These are phyloP conservation scores for Corymbia calophylla DNA, from an alignment of 441 rosid species.

Conservation along the genomic window DNA sequence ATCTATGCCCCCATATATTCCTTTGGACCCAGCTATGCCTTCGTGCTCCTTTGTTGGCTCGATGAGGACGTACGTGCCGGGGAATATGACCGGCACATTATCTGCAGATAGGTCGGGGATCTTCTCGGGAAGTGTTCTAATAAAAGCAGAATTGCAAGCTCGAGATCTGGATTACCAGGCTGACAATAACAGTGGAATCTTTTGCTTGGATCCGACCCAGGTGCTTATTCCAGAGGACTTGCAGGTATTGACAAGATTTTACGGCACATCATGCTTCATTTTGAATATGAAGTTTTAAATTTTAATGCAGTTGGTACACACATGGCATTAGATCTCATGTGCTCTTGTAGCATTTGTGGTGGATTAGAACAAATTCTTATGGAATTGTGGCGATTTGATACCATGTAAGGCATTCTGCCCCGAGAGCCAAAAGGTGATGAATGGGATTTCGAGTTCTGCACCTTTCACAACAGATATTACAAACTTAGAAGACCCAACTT, in stretches of 20 bases:
- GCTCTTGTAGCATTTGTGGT: not conserved
- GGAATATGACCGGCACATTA: conserved; percentile 30
- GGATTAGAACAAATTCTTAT: not conserved
- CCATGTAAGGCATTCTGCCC: conserved; percentile 33
- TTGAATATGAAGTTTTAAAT: not conserved
- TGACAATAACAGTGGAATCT: conserved; percentile 51
- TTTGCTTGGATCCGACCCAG: conserved; percentile 33
- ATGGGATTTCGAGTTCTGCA: conserved; percentile 29
- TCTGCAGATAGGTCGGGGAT: conserved; percentile 44
- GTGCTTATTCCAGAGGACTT: conserved; percentile 47
- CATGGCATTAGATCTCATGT: not conserved
- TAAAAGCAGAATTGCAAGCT: conserved; percentile 45
- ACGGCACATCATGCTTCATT: not conserved
- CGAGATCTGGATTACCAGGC: conserved; percentile 55
- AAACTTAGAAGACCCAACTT: conserved; percentile 62
- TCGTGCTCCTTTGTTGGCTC: conserved; percentile 45
- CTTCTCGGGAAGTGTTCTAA: conserved; percentile 28
- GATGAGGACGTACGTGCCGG: conserved; percentile 36
- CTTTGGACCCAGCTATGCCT: conserved; percentile 59
- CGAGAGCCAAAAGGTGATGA: conserved; percentile 40
- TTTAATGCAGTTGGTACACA: not conserved
- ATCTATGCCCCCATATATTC: conserved; percentile 59
- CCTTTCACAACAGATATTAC: conserved; percentile 62
- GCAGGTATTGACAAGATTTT: conserved; percentile 32
- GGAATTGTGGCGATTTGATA: not conserved